phyloP scores from a whole-genome alignment of 495 filamentous ascomycete genomes.

The Pseudevernia furfuracea region DNA sequence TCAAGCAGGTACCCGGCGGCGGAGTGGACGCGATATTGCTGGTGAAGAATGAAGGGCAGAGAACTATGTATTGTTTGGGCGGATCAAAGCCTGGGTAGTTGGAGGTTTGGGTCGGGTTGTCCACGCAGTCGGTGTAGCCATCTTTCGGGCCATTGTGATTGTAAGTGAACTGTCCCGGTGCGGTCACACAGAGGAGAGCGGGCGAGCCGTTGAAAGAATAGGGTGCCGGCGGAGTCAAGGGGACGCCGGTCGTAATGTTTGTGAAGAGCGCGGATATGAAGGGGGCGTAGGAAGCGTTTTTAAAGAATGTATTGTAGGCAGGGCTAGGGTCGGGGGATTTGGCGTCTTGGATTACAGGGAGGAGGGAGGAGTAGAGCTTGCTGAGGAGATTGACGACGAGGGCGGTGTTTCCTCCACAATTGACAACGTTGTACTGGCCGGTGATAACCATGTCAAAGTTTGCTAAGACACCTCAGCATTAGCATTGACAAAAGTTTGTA shows the following conservation, averaged over 20 bases:
- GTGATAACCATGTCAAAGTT: neutral
- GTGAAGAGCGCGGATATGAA: neutral
- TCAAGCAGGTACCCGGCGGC: neutral
- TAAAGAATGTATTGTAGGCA: constrained; percentile 3
- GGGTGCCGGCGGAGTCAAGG: neutral
- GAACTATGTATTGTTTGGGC: neutral
- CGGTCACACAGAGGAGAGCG: neutral
- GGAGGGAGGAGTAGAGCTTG: neutral
- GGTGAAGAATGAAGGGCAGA: constrained; percentile 4
- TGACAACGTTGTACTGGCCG: neutral
- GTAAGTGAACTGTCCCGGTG: neutral
- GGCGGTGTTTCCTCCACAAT: neutral
- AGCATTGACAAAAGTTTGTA: neutral
- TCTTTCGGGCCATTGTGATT: neutral
- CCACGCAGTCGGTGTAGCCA: neutral
- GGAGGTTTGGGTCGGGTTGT: neutral
- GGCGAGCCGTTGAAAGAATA: neutral
- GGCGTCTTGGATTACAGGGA: constrained; percentile 2
- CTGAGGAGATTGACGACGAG: neutral
- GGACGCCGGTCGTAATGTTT: neutral
- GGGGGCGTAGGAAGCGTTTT: constrained; percentile 10
- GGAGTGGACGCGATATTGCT: neutral
- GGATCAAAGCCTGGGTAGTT: neutral
- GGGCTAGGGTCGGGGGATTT: neutral
- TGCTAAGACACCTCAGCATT: neutral